Percentiles rank a stretch among this genome's conserved stretches.
These are phyloP conservation scores for Colletotrichum musae DNA, from an alignment of 2,329 filamentous ascomycete species.

Conservation along the genomic window DNA sequence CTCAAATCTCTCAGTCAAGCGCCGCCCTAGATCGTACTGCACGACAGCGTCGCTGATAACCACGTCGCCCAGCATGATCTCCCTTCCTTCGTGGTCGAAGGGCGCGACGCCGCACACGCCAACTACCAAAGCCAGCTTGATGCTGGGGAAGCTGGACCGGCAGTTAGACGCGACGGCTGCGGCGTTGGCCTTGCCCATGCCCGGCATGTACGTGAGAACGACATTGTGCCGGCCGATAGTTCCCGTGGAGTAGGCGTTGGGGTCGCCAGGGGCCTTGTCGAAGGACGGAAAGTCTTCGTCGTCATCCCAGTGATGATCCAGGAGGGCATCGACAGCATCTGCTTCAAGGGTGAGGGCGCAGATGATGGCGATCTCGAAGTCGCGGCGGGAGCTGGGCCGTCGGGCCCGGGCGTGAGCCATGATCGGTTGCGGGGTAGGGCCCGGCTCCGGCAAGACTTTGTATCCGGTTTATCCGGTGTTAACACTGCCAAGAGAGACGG, in stretches of 20 bases:
- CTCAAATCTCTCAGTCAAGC: conserved; percentile 36
- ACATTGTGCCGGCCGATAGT: conserved; percentile 46
- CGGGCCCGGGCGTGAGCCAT: background rate
- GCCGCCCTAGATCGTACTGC: conserved; percentile 43
- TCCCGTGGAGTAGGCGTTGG: conserved; percentile 48
- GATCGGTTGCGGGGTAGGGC: background rate
- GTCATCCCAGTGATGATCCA: conserved; percentile 40
- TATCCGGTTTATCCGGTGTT: too few relatives aligned
- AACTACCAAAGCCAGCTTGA: conserved; percentile 44
- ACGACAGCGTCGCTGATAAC: conserved; percentile 48
- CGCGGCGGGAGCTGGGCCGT: background rate
- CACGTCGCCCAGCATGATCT: conserved; percentile 48
- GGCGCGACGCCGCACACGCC: conserved; percentile 46
- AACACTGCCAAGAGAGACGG: background rate
- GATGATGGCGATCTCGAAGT: conserved; percentile 11
- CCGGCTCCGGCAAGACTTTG: background rate
- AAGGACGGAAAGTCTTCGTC: conserved; percentile 38
- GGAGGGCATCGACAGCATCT: conserved; percentile 41
- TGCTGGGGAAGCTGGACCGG: conserved; percentile 39
- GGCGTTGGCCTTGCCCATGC: conserved; percentile 47
- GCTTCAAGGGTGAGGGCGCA: conserved; percentile 42
- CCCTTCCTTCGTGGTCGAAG: conserved; percentile 13
- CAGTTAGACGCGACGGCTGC: conserved; percentile 41
- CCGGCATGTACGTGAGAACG: conserved; percentile 49
- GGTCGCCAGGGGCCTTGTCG: conserved; percentile 46